Base-by-base conservation (phyloP, 2,329 filamentous ascomycete species). In the Diaporthe ilicicola region DNA sequence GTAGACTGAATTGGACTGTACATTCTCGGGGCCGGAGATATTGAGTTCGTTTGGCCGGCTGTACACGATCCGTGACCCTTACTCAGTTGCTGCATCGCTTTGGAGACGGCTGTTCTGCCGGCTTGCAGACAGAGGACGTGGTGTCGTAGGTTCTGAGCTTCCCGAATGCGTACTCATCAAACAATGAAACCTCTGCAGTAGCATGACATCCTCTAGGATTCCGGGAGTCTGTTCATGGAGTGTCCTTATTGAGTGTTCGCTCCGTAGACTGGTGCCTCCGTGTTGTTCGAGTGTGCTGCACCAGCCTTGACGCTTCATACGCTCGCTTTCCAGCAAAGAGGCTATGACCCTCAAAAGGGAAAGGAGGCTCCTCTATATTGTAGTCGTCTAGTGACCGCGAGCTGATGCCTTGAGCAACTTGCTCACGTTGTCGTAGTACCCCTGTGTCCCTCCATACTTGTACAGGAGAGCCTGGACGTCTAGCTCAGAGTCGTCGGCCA, bases 381-480 rank as follows among this genome's bases (percentile, higher is more conserved):
- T 19, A n/a, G 44, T 42, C 39, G 13, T 44, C 50, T 71, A 85
- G 73, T 86, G 84, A 6, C 82, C 80, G 69, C 82, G 78, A 1
- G 82, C 79, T 5, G 76, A 77, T 1, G 76, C 78, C 69, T 89
- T 88, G 59, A 93, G 85, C 65, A 97, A 79, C 74, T 88, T 88
- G 71, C 84, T 82, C 9, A 92, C 88, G 74, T 87, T 89, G n/a
- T 87, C 86, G 72, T 86, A 79, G 79, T 89, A 91, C 0, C 88
- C 88, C 17, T 83, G 83, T 1, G 86, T 84, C n/a, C 88, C 88
- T 15, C 87, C 88, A 75, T 89, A 87, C 71, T 83, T 84, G 15
- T 77, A 74, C 17, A 90, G 76, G 24, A 92, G 76, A 1, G 79
- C 77, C 15, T 80, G 70, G 27, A 89, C 75, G 61, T 87, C 81